Base-by-base conservation (phyloP, 2,329 filamentous ascomycete species). In the Xylariaceae sp. region DNA sequence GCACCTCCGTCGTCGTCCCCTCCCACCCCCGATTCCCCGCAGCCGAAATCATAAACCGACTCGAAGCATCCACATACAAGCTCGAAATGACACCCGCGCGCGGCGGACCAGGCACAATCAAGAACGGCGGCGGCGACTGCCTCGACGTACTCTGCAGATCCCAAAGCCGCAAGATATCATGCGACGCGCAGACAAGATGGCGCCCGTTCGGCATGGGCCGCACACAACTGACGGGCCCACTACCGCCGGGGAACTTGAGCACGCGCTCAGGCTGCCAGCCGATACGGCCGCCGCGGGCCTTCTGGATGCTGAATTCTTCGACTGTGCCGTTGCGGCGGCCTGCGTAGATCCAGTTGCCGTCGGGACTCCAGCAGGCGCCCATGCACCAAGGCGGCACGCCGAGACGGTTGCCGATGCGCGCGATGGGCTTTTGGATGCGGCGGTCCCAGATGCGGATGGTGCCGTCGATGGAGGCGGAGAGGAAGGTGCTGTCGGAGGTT, bases 1-100 rank as follows among this genome's bases (percentile, higher is more conserved):
- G 74, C 0, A 94, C 91, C 76, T 99, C 94, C 0, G 94, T 97
- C 42, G 83, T 87, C 17, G 83, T 86, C 1, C 94, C 94, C 73
- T 97, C 94, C 94, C 94, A 99, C 0, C 94, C 94, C 63, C 94
- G 79, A 63, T 94, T 97, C 0, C 94, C 94, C 3, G 90, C 92
- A 0, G 91, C 90, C 1, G 90, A 93, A 39, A 99, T 83, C 88
- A 99, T 93, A 71, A 92, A 97, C 15, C 86, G 82, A 71, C 90
- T 93, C 0, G 90, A 89, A 3, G 89, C 89, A 72, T 99, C 94
- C 51, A 97, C 80, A 69, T 93, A 94, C 8, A 97, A 77, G 61
- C 88, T 86, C 0, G 88, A 90, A 48, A 97, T 93, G 48, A 96
- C 90, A 50, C 93, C 93, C 0, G 92, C 92, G 13, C 91, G 73